Base-by-base conservation (phyloP, 306 rosid species). In the Vigna trinervia region DNA sequence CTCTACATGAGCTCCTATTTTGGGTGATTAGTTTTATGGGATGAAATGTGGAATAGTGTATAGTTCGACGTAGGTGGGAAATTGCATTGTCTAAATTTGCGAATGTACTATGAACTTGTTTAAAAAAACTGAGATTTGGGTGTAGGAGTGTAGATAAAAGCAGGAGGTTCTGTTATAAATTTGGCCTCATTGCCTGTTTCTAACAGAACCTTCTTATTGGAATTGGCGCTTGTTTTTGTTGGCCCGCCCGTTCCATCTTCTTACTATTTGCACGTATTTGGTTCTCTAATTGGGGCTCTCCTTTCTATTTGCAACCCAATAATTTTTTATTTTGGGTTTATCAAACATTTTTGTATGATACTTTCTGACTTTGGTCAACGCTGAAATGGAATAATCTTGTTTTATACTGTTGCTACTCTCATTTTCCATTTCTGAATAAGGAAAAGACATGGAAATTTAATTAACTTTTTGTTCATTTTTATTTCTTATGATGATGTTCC, bases 1-100 rank as follows among this genome's bases (percentile, higher is more conserved):
- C 83, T 95, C 54, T 95, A 83, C 83, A 84, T 83, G 89, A 86
- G 90, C 87, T 95, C 98, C 12, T 95, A 92, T 79, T 73, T 87
- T 69, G 77, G 39, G 73, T 86, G 78, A 90, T 45, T 73, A 41
- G 77, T 34, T 34, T 34, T 34, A 34, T 34, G 6, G 38, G 38
- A 34, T 34, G 5, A 34, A 34, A 34, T 78, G 82, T 84, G 73
- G 88, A 76, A 30, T 84, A 69, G 86, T 87, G 85, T 87, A 79
- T 80, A 82, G 91, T 69, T 63, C 8, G 74, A 59, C 70, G 28
- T 79, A 77, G 85, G 82, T 78, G 83, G 78, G 48, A 71, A 77
- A 59, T 13, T 66, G 5, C 28, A 46, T 57, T 74, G 63, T 76
- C 73, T 17, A 65, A 77, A 34, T 74, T 70, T 64, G 80, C 74